Base-by-base conservation (phyloP, 1,139 yeast species). In the Taphrina deformans region DNA sequence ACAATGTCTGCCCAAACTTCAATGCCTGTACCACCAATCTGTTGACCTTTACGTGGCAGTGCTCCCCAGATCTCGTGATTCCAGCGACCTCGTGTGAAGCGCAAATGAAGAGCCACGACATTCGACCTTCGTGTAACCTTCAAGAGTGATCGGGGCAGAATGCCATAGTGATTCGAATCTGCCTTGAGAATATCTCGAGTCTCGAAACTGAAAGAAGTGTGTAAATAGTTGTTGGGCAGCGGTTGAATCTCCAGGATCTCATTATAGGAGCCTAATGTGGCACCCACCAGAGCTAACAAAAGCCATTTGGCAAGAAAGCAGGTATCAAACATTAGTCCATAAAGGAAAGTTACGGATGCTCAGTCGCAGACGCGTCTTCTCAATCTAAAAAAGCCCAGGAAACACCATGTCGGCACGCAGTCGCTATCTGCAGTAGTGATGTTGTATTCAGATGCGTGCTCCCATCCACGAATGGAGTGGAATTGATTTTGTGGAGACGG, bases 11-110 rank as follows among this genome's bases (percentile, higher is more conserved):
- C 95, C 89, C 96, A 89, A 10, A 93, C 74, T 75, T 95, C 99
- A 10, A 93, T 97, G 38, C 99, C 99, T 2, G 95, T 88, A 1
- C 99, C 99, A 24, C 99, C 99, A 63, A 92, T 82, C 66, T 77
- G 79, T 12, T 76, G 73, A 0, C 99, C 99, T 70, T 84, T 78
- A 58, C 79, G 77, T 0, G 97, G 97, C 60, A 89, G 80, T 56
- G 81, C 78, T 0, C 99, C 99, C 96, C 97, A 93, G 5, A 82
- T 78, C 67, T 88, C 89, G 0, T 92, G 79, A 72, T 93, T 97
- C 96, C 97, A 93, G 87, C 93, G 88, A 0, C 99, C 99, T 74
- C 90, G 96, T 1, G 96, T 84, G 74, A 95, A 92, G 61, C 97
- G 77, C 67, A 93, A 77, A 74, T 89, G 96, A 61, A 95, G 78